Conservation (phyloP, 352 stramenopile species). For the Phytophthora kernoviae region DNA sequence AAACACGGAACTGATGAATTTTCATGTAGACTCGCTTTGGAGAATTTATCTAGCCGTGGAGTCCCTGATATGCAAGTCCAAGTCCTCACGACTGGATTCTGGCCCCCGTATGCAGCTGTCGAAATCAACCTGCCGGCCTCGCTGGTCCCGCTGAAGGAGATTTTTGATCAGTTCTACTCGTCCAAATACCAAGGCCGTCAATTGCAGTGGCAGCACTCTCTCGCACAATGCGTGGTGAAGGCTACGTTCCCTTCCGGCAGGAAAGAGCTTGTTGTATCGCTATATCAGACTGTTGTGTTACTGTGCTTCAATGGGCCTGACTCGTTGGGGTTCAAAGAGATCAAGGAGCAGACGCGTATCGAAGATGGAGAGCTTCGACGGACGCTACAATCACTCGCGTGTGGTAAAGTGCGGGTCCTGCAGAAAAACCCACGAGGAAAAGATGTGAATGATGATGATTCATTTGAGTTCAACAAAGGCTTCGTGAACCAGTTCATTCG, state of each 20-base stretch:
- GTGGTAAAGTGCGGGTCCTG: conserved; percentile 89
- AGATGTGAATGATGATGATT: conserved; percentile 84
- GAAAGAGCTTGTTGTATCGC: conserved; percentile 89
- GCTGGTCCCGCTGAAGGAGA: conserved; percentile 72
- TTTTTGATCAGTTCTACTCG: conserved; percentile 91
- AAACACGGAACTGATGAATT: neutral
- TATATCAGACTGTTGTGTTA: conserved; percentile 89
- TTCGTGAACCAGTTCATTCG: conserved; percentile 90
- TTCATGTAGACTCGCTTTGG: conserved; percentile 47
- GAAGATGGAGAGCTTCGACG: conserved; percentile 90
- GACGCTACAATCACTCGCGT: conserved; percentile 90
- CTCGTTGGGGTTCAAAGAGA: conserved; percentile 80
- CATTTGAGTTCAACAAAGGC: conserved; percentile 85
- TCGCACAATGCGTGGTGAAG: conserved; percentile 90
- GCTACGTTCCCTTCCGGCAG: conserved; percentile 76
- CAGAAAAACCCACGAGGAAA: conserved; percentile 88
- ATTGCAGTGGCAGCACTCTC: conserved; percentile 91
- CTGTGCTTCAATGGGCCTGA: conserved; percentile 81
- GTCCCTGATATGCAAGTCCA: conserved; percentile 95
- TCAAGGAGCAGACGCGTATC: conserved; percentile 89
- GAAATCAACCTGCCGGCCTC: conserved; percentile 80
- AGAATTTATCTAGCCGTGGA: conserved; percentile 42
- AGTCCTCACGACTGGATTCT: conserved; percentile 98
- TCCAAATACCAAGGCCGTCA: conserved; percentile 89
- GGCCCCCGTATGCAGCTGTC: conserved; percentile 92